Evolutionary conservation across 176 grass and related monocot species (phyloP).

Genomic region (Aegilops tauschii): DNA sequence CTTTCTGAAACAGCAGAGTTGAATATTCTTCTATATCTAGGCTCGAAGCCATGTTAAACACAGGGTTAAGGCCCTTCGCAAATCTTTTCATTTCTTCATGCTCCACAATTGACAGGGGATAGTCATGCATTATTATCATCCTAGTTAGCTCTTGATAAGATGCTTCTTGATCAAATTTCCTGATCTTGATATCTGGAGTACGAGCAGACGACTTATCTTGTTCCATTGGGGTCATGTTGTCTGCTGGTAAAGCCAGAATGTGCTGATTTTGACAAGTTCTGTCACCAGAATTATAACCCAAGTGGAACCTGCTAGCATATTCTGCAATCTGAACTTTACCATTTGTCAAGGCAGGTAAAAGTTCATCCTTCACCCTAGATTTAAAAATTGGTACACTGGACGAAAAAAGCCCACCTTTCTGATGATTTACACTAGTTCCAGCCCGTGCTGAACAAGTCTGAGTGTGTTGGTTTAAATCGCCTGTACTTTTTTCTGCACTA

Average conservation of each 20-base stretch:
- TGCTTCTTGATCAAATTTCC: slow-evolving; percentile 44
- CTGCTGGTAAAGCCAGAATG: slow-evolving; percentile 50
- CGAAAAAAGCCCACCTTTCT: slow-evolving; percentile 18
- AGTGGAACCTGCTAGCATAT: slow-evolving; percentile 43
- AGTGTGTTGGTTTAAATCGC: slow-evolving; percentile 45
- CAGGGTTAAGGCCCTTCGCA: slow-evolving; percentile 45
- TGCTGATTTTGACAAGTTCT: slow-evolving; percentile 17
- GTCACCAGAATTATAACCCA: slow-evolving; percentile 4
- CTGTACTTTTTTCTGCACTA: slow-evolving; percentile 51
- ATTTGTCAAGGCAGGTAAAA: slow-evolving; percentile 58
- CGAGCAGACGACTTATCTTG: slow-evolving; percentile 5
- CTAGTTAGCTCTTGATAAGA: slow-evolving; percentile 44
- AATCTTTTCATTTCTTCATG: slow-evolving; percentile 59
- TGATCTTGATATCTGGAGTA: slow-evolving; percentile 7
- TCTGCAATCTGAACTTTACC: slow-evolving; percentile 60
- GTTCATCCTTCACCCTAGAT: slow-evolving; percentile 43
- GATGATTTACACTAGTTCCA: slow-evolving; percentile 29
- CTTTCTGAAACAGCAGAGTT: slow-evolving; percentile 49
- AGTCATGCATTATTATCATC: slow-evolving; percentile 50
- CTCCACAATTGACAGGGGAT: slow-evolving; percentile 49
- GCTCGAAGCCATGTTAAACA: slow-evolving; percentile 53
- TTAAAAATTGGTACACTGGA: slow-evolving; percentile 32
- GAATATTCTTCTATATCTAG: slow-evolving; percentile 50
- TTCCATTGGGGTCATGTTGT: slow-evolving; percentile 14
- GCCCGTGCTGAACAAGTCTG: slow-evolving; percentile 35